Evolutionary conservation across 192 early-diverging fungal species (phyloP), one percentile per base, ranked within the genome.

Genomic region (Coemansia sp.): DNA sequence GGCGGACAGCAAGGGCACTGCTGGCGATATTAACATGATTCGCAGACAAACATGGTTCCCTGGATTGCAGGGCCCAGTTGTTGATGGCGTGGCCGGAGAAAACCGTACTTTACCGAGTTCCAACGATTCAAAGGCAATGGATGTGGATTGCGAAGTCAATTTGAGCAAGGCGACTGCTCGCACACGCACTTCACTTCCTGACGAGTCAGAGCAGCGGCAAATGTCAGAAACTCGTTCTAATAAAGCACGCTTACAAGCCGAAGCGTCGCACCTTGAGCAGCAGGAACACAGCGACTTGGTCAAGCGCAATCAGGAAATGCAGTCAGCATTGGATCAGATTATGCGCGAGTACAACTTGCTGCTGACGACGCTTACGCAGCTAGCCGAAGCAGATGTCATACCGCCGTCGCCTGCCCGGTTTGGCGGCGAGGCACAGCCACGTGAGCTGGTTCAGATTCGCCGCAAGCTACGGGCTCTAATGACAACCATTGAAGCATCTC

Each of bases 31-130:
- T 18, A 46, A 6, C 10, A 37, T 21, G 11, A 30, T 56, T 15
- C 79, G 79, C 14, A 57, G 79, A 10, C 79, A 81, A 51, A 81
- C 79, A 8, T 81, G 79, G 79, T 73, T 78, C 39, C 59, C 74
- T 1, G 79, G 79, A 7, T 57, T 70, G 2, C 69, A 65, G 21
- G 49, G 53, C 8, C 59, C 65, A 2, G 30, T 65, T 41, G 47
- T 12, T 9, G 63, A 44, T 5, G 39, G 57, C 11, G 36, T 12
- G 8, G 20, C 33, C n/a, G 35, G 30, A 16, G 19, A 14, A 30
- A 42, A 7, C 45, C 30, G 3, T 15, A 19, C 9, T 19, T 11
- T 11, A 56, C 15, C 41, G 2, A 26, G 5, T 21, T 26, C 21
- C 5, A 23, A n/a, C 19, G 28, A 50, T 10, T 50, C 43, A 9